Evolutionary conservation across 305 asterid species (phyloP), one percentile per base, ranked within the genome.

Genomic region (Withania somnifera): DNA sequence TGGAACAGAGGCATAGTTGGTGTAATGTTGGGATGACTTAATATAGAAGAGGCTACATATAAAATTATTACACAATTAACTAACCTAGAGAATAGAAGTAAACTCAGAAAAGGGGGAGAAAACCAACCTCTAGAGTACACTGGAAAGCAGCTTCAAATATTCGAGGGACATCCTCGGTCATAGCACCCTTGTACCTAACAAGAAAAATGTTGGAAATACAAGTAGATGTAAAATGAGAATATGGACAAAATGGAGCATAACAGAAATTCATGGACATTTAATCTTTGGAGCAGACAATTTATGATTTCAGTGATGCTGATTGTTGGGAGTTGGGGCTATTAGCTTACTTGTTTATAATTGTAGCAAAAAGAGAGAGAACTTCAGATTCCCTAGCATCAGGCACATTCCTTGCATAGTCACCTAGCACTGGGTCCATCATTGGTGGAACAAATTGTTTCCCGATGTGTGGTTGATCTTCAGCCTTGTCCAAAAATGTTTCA

Each of bases 371-470:
- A 60, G 99, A 95, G 30, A 97, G 94, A 82, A 97, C 99, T 97
- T 97, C 99, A 0, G 99, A 97, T 86, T 97, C 99, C 85, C 98
- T 91, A 34, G 99, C 99, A 93, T 97, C 99, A 79, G 98, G 98
- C 81, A 97, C 81, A 87, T 97, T 97, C 81, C 98, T 89, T 40
- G 98, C 95, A 82, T 97, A 97, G 87, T 97, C 99, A 77, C 95
- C 97, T 63, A 97, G 98, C 80, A 97, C 97, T 34, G 97, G 94
- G 83, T 97, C 99, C 99, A 97, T 97, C 98, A 97, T 97, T 22
- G 98, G 99, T n/a, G 96, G 98, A 84, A 97, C 98, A 87, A 92
- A 97, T 73, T 94, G 98, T 86, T 89, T 97, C 45, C 98, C 99
- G 15, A 93, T 94, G 82, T 86, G 95, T 58, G 98, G 91, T 85